Conservation (phyloP, 768 basidiomycete genomes). For the Auricularia sp. region DNA sequence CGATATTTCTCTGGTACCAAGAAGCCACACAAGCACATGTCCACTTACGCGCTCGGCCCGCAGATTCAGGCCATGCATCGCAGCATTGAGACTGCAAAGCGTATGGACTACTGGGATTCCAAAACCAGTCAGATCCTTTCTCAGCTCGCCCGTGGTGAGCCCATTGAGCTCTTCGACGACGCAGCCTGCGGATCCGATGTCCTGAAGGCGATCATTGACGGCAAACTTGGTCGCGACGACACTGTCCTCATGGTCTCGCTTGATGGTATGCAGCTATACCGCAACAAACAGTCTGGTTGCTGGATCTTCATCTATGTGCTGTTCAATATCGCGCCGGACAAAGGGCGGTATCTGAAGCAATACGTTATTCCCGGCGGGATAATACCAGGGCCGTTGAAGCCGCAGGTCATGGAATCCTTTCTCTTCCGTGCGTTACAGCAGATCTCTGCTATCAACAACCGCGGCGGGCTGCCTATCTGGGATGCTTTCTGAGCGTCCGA, state of each 20-base stretch:
- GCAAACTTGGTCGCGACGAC: slow-evolving; percentile 15
- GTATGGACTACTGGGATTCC: slow-evolving; percentile 4
- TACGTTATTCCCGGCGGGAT: slow-evolving; percentile 22
- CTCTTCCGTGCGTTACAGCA: slow-evolving; percentile 27
- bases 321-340: slow-evolving; percentile 21
- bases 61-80: slow-evolving; percentile 7
- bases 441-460: slow-evolving; percentile 20
- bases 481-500: slow-evolving; percentile 13
- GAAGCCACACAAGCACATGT: not conserved
- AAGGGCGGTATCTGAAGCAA: slow-evolving; percentile 21
- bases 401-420: slow-evolving; percentile 25
- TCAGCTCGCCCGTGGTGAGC: slow-evolving; percentile 3
- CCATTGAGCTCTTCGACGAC: slow-evolving; percentile 8
- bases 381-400: slow-evolving; percentile 26
- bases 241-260: slow-evolving; percentile 27
- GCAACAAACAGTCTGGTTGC: slow-evolving; percentile 25
- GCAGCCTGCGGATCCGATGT: slow-evolving; percentile 9
- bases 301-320: slow-evolving; percentile 32
- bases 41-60: slow-evolving; percentile 5
- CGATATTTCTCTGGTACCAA: slow-evolving; percentile 14
- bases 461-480: slow-evolving; percentile 25
- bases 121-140: slow-evolving; percentile 1
- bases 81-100: not conserved
- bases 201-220: slow-evolving; percentile 9
- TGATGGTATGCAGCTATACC: slow-evolving; percentile 34